Conservation (phyloP, 129 eudicot species). For the Calendula officinalis region DNA sequence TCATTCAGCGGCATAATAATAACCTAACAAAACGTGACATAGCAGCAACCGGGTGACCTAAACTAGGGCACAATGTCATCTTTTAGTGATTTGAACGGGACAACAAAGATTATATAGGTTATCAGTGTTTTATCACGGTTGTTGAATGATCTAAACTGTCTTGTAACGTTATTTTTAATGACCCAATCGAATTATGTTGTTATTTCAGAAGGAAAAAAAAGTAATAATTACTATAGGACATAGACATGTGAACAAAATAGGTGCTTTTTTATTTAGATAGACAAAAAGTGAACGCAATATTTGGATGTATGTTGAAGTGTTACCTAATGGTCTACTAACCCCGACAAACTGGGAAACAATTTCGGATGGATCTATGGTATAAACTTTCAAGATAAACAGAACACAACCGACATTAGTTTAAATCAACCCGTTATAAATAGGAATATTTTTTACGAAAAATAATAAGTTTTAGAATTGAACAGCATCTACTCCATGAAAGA, state of each 20-base stretch:
- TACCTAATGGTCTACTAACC: slow-evolving; percentile 14
- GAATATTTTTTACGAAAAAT: too few species aligned
- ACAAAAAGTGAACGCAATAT: slow-evolving; percentile 17
- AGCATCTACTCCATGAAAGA: neutral
- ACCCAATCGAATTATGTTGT: too few species aligned
- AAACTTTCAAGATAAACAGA: neutral
- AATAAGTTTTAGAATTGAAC: neutral
- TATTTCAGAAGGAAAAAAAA: neutral
- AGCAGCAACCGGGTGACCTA: too few species aligned
- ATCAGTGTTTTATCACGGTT: too few species aligned
- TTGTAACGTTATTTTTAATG: too few species aligned
- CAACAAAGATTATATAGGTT: too few species aligned
- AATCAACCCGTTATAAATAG: too few species aligned
- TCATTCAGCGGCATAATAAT: too few species aligned
- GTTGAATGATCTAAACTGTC: too few species aligned
- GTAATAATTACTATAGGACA: slow-evolving; percentile 9
- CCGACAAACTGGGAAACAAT: slow-evolving; percentile 17
- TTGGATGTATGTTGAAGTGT: slow-evolving; percentile 16
- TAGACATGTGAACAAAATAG: slow-evolving; percentile 17
- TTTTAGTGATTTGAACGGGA: too few species aligned
- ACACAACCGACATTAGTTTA: neutral
- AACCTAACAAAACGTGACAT: too few species aligned
- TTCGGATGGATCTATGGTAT: slow-evolving; percentile 8
- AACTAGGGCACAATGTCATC: too few species aligned
- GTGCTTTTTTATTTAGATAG: slow-evolving; percentile 19